Percentiles rank a stretch among this genome's conserved stretches.
phyloP scores from a whole-genome alignment of 129 eudicot genomes.

The Saposhnikovia divaricata region DNA sequence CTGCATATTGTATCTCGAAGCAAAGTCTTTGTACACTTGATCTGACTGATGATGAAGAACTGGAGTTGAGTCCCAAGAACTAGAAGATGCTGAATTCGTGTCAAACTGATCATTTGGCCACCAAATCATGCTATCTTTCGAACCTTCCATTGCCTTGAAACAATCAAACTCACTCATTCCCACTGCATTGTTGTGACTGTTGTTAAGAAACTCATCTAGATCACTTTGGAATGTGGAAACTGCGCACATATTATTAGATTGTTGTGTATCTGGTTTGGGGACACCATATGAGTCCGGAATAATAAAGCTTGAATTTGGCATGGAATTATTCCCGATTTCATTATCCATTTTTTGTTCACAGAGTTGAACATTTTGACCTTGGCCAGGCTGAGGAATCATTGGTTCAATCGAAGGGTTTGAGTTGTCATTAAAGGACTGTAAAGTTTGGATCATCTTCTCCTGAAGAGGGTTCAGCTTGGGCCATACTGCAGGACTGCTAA shows the following conservation, averaged over 20 bases:
- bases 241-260: not conserved
- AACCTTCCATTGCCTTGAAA: conserved; percentile 43
- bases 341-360: conserved; percentile 11
- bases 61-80: conserved; percentile 50
- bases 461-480: conserved; percentile 55
- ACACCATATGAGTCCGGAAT: not conserved
- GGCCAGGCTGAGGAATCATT: conserved; percentile 15
- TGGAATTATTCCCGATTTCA: not conserved
- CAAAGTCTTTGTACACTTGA: conserved; percentile 31
- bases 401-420: conserved; percentile 12
- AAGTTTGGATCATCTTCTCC: conserved; percentile 48
- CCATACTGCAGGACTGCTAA: conserved; percentile 43
- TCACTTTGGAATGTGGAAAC: conserved; percentile 25
- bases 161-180: conserved; percentile 30
- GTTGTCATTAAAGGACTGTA: conserved; percentile 30
- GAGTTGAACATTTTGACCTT: conserved; percentile 22
- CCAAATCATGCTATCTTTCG: conserved; percentile 43
- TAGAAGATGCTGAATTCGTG: conserved; percentile 40
- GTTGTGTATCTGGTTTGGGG: conserved; percentile 16
- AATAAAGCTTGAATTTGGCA: conserved; percentile 5
- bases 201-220: conserved; percentile 22
- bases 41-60: conserved; percentile 21
- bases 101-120: conserved; percentile 53
- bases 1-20: conserved; percentile 24
- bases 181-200: conserved; percentile 11